Evolutionary conservation across 2,329 filamentous ascomycete species (phyloP).

Genomic region (Cladorrhinum sp.): DNA sequence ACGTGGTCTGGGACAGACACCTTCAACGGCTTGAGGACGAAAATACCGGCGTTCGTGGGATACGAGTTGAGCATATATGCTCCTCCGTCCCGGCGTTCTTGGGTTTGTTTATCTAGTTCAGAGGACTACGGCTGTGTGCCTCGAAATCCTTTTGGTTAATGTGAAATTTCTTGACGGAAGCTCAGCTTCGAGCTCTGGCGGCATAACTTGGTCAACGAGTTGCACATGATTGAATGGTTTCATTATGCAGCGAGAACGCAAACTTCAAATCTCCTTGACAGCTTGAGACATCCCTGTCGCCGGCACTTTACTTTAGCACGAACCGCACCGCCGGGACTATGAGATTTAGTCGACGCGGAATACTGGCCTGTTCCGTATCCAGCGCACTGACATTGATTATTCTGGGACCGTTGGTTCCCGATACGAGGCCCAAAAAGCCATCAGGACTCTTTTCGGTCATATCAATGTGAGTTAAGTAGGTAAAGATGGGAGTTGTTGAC

Average conservation of each 20-base stretch:
- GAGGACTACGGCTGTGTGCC: neutral
- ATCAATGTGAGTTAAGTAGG: neutral
- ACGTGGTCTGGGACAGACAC: slow-evolving; percentile 4
- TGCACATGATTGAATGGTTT: neutral
- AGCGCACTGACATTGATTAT: neutral
- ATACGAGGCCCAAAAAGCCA: neutral
- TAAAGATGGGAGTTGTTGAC: neutral
- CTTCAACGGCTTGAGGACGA: slow-evolving; percentile 12
- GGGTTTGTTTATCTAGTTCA: neutral
- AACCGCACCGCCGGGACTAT: neutral
- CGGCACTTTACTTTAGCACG: neutral
- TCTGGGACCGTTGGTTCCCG: neutral
- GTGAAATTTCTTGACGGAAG: neutral
- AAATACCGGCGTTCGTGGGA: slow-evolving; percentile 11
- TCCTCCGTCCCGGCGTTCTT: neutral
- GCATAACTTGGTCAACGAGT: neutral
- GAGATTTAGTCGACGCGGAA: neutral
- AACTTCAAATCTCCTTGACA: neutral
- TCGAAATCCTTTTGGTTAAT: slow-evolving; percentile 9
- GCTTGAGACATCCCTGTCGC: neutral
- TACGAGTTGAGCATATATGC: slow-evolving; percentile 2
- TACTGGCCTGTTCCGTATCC: neutral
- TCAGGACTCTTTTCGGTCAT: no score
- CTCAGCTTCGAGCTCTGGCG: neutral
- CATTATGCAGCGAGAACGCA: neutral